These are phyloP conservation scores for Xylariaceae sp. DNA, from an alignment of 2,329 filamentous ascomycete genomes.

Conservation along the genomic window DNA sequence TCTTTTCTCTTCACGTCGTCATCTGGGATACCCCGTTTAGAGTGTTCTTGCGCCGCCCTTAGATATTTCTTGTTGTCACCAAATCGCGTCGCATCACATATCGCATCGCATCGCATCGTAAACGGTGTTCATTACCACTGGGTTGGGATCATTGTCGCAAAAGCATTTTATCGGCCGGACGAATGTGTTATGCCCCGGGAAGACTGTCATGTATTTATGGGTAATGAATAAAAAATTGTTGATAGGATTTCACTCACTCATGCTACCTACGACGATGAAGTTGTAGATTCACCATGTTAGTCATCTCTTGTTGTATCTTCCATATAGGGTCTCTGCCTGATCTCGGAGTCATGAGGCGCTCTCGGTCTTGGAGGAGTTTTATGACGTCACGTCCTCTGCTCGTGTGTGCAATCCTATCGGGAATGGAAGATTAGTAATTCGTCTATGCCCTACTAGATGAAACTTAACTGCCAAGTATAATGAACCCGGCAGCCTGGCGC, in stretches of 20 bases:
- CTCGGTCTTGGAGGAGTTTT: too few species aligned
- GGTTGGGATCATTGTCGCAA: neutral
- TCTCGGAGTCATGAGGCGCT: too few species aligned
- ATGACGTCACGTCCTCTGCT: too few species aligned
- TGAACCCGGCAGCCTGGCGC: too few species aligned
- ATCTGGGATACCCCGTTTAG: neutral
- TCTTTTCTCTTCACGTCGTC: neutral
- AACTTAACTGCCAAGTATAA: too few species aligned
- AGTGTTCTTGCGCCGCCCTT: neutral
- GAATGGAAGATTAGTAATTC: too few species aligned
- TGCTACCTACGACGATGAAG: too few species aligned
- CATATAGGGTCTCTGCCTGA: too few species aligned
- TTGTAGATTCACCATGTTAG: too few species aligned
- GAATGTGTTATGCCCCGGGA: slow-evolving; percentile 13
- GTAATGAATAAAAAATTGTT: slow-evolving; percentile 18
- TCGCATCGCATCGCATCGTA: neutral
- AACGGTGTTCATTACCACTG: neutral
- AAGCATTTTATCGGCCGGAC: slow-evolving; percentile 6
- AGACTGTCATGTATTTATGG: slow-evolving; percentile 19
- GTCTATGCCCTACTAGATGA: too few species aligned
- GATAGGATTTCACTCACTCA: neutral
- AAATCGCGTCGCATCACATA: neutral
- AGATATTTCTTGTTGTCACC: neutral
- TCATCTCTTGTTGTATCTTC: too few species aligned
- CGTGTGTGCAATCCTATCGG: too few species aligned